Evolutionary conservation across 148 eudicot genomes (phyloP), one percentile per base, ranked within the genome.

Genomic region (Gaultheria prostrata): DNA sequence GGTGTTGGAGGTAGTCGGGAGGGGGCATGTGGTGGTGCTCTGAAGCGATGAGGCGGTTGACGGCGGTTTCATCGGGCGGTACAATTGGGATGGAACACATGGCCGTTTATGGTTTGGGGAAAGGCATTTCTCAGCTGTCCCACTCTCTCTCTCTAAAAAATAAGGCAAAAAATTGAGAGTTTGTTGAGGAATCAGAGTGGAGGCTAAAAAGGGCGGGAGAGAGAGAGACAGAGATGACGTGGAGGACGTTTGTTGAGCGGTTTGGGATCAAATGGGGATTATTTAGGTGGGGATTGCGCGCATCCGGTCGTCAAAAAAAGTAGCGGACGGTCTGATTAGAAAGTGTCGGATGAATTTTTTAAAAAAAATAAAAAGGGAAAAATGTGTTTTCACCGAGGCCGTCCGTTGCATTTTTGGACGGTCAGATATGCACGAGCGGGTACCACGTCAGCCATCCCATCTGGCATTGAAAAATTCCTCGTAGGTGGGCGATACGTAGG

Each of bases 21-120:
- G 4, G 83, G 57, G 86, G 86, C 86, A 82, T 50, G 74, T 77
- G 57, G 12, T 28, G 80, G 80, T 6, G 57, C 74, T 87, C 87
- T 26, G 85, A 82, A n/a, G 46, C 80, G 49, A 87, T 45, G 75
- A 87, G 59, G 6, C 43, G 50, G 20, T 30, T 24, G 82, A 86
- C 35, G 67, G 65, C 3, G 8, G 51, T 32, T 28, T 82, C 85
- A 53, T 84, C 83, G 1, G 51, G 30, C 72, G 28, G 76, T 33
- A 7, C 15, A 11, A 63, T 9, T 10, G 72, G n/a, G 51, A n/a
- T 12, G 35, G 32, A 2, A 65, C 83, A 65, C 83, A 80, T 80
- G 39, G 76, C 83, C 76, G 32, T 17, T 59, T 57, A 79, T 12
- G 43, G 50, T 39, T 57, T n/a, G 72, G 71, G 82, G 13, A 54